A percentile compares a stretch with the other conserved stretches of the same genome.
Evolutionary conservation across 2,329 filamentous ascomycete species (phyloP).

Genomic region (Cordyceps javanica): DNA sequence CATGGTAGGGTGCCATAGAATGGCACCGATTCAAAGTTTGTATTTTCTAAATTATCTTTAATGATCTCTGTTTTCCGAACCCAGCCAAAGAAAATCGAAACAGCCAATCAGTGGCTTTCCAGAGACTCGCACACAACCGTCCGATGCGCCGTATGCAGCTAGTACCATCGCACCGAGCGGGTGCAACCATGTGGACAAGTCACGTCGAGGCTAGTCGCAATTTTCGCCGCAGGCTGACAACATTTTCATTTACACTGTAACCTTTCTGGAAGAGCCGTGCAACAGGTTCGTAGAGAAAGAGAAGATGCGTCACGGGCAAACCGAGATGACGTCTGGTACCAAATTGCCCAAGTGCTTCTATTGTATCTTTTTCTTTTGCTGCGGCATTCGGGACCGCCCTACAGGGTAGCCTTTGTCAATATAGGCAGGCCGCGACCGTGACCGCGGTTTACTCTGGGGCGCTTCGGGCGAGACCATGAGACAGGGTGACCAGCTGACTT

Average conservation of each 20-base stretch:
- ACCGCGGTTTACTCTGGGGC: background rate
- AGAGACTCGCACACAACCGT: background rate
- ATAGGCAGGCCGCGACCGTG: background rate
- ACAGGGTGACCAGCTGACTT: slow-evolving; percentile 1
- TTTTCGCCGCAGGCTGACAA: too few species aligned
- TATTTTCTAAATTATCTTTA: background rate
- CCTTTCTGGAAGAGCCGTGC: background rate
- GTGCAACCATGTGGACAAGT: slow-evolving; percentile 10
- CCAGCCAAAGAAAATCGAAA: too few species aligned
- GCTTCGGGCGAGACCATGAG: slow-evolving; percentile 2
- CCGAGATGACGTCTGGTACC: background rate
- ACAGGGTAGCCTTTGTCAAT: background rate
- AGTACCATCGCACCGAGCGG: background rate
- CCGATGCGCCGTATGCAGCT: background rate
- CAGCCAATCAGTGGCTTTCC: too few species aligned
- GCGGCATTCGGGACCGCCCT: background rate
- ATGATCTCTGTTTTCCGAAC: too few species aligned
- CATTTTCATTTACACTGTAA: background rate
- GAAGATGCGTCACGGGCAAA: background rate
- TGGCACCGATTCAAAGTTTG: background rate
- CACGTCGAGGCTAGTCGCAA: background rate
- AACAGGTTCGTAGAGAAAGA: background rate
- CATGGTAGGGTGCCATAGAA: background rate
- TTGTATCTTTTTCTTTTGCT: too few species aligned
- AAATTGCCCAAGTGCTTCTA: background rate